Conservation (phyloP, 2,329 filamentous ascomycete genomes). For the Podosphaera fusca region DNA sequence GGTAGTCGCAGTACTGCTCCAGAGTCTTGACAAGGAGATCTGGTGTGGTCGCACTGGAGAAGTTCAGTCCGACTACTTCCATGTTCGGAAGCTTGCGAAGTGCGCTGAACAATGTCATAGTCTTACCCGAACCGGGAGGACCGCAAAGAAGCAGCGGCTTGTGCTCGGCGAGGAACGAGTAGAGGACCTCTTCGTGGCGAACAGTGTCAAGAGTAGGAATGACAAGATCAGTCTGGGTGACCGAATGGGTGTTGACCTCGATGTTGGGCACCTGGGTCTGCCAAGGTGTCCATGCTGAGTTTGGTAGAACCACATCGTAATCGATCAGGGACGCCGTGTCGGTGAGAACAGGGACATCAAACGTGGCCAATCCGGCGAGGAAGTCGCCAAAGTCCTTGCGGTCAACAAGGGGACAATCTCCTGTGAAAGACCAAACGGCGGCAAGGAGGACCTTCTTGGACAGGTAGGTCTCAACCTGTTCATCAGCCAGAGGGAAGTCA, state of each 20-base stretch:
- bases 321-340: constrained; percentile 77
- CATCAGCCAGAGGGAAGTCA: constrained; percentile 77
- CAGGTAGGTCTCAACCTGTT: constrained; percentile 72
- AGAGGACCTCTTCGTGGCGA: constrained; percentile 94
- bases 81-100: constrained; percentile 92
- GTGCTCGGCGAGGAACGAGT: constrained; percentile 97
- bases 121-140: constrained; percentile 95
- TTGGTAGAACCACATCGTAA: constrained; percentile 72
- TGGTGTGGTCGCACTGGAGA: constrained; percentile 93
- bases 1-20: constrained; percentile 98
- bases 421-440: constrained; percentile 84
- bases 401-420: constrained; percentile 73
- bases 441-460: constrained; percentile 87
- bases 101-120: constrained; percentile 97
- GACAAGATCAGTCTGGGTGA: constrained; percentile 93
- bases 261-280: constrained; percentile 83
- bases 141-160: constrained; percentile 95
- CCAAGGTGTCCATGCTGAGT: constrained; percentile 79
- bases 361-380: constrained; percentile 58
- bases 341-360: constrained; percentile 61
- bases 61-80: constrained; percentile 98
- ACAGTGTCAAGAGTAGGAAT: constrained; percentile 96
- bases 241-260: constrained; percentile 94
- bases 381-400: constrained; percentile 78
- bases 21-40: constrained; percentile 98